These are phyloP conservation scores for Cryoendolithus antarcticus DNA, from an alignment of 2,329 filamentous ascomycete species.

Conservation along the genomic window DNA sequence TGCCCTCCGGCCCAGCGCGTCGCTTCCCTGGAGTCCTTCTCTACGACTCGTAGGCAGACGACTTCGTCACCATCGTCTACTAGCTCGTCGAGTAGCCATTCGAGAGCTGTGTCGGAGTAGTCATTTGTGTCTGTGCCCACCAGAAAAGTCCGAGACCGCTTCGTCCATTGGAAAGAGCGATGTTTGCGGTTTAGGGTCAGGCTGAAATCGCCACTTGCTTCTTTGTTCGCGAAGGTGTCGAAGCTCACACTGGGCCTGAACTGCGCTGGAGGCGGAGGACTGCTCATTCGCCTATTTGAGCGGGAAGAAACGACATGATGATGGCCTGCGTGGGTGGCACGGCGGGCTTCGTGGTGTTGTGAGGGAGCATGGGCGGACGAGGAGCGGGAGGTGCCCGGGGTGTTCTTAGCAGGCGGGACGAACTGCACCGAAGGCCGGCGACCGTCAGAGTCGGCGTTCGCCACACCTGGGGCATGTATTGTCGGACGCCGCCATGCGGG, in stretches of 20 bases:
- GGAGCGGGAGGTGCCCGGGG: constrained; percentile 16
- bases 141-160: constrained; percentile 76
- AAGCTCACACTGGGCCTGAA: constrained; percentile 61
- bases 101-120: constrained; percentile 82
- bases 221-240: constrained; percentile 57
- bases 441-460: constrained; percentile 7
- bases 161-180: constrained; percentile 68
- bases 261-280: constrained; percentile 28
- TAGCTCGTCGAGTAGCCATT: constrained; percentile 84
- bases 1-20: constrained; percentile 27
- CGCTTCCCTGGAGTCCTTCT: constrained; percentile 63
- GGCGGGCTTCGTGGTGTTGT: constrained; percentile 8
- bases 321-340: constrained; percentile 9
- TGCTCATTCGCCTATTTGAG: constrained; percentile 14
- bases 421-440: constrained; percentile 26
- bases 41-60: constrained; percentile 76
- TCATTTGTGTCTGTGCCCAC: constrained; percentile 84
- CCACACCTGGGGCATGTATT: constrained; percentile 11
- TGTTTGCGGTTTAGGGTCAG: constrained; percentile 79
- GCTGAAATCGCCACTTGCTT: constrained; percentile 53
- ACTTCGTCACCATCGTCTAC: constrained; percentile 91
- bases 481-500: constrained; percentile 23
- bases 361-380: constrained; percentile 6
- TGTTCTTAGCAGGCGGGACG: constrained; percentile 15
- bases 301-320: constrained; percentile 4